phyloP scores from a whole-genome alignment of 441 rosid species.

The Euphorbia celastroides region DNA sequence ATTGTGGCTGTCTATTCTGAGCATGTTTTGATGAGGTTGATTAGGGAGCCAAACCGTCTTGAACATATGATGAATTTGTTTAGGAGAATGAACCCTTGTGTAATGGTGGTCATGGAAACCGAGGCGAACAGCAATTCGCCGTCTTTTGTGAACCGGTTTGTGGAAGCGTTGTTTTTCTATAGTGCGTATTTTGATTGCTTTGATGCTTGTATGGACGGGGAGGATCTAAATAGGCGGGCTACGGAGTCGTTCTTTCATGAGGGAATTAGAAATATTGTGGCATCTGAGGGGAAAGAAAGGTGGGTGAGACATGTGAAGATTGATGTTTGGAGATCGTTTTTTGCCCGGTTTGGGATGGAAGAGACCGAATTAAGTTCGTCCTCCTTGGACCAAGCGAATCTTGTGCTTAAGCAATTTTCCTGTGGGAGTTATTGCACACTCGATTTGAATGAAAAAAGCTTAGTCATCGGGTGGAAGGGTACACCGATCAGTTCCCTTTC shows the following conservation, averaged over 20 bases:
- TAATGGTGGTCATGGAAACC: slow-evolving; percentile 38
- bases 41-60: slow-evolving; percentile 27
- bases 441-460: slow-evolving; percentile 26
- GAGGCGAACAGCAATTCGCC: slow-evolving; percentile 41
- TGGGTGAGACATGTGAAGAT: slow-evolving; percentile 27
- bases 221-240: slow-evolving; percentile 21
- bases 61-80: slow-evolving; percentile 37
- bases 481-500: slow-evolving; percentile 35
- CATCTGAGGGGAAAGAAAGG: slow-evolving; percentile 39
- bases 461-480: slow-evolving; percentile 46
- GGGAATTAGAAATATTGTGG: slow-evolving; percentile 31
- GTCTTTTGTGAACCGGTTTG: slow-evolving; percentile 33
- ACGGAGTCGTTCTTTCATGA: slow-evolving; percentile 20
- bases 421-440: slow-evolving; percentile 31
- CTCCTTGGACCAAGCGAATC: slow-evolving; percentile 36
- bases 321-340: slow-evolving; percentile 43
- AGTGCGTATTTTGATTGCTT: slow-evolving; percentile 48
- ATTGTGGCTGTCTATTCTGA: slow-evolving; percentile 25
- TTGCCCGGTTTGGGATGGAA: slow-evolving; percentile 32
- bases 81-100: slow-evolving; percentile 30
- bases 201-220: slow-evolving; percentile 28
- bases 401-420: slow-evolving; percentile 21
- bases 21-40: slow-evolving; percentile 16
- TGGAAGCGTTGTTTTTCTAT: slow-evolving; percentile 34
- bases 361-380: slow-evolving; percentile 36